Conservation (phyloP, 2,329 filamentous ascomycete genomes). For the Diaporthe destruens region DNA sequence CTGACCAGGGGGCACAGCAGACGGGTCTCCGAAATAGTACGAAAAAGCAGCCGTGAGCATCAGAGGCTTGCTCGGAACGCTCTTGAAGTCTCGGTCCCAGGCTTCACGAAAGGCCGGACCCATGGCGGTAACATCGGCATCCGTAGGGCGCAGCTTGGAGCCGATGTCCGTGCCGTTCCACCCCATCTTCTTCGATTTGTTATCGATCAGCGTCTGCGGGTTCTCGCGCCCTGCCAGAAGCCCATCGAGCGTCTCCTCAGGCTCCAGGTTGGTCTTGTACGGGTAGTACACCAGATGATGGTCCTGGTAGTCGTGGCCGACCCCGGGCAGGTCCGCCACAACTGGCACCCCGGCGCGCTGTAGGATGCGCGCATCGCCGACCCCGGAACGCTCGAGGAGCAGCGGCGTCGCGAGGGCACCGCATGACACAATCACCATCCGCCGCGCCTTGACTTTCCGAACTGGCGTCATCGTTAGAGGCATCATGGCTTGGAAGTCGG, state of each 20-base stretch:
- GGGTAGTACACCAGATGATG: constrained; percentile 65
- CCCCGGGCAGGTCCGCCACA: constrained; percentile 63
- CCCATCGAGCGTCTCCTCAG: constrained; percentile 58
- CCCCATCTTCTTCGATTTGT: constrained; percentile 56
- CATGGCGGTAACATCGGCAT: constrained; percentile 62
- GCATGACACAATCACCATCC: constrained; percentile 62
- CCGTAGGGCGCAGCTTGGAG: constrained; percentile 66
- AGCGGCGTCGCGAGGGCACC: constrained; percentile 66
- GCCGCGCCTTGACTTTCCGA: constrained; percentile 62
- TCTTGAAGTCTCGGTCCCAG: constrained; percentile 64
- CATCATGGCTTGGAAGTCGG: constrained; percentile 51
- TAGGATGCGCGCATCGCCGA: constrained; percentile 64
- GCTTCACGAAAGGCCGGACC: constrained; percentile 62
- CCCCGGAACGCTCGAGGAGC: constrained; percentile 72
- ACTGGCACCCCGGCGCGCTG: constrained; percentile 58
- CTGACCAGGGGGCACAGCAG: background rate
- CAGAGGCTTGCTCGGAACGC: constrained; percentile 45
- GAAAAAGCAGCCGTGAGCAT: constrained; percentile 43
- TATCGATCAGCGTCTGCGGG: constrained; percentile 43
- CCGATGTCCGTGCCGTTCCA: constrained; percentile 67
- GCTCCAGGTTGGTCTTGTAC: constrained; percentile 60
- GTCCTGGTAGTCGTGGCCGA: constrained; percentile 67
- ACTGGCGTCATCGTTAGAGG: constrained; percentile 43
- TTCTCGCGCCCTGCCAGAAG: constrained; percentile 45
- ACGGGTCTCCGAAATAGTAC: constrained; percentile 9